These are phyloP conservation scores for Nigrospora osmanthi DNA, from an alignment of 2,329 filamentous ascomycete genomes.

Conservation along the genomic window DNA sequence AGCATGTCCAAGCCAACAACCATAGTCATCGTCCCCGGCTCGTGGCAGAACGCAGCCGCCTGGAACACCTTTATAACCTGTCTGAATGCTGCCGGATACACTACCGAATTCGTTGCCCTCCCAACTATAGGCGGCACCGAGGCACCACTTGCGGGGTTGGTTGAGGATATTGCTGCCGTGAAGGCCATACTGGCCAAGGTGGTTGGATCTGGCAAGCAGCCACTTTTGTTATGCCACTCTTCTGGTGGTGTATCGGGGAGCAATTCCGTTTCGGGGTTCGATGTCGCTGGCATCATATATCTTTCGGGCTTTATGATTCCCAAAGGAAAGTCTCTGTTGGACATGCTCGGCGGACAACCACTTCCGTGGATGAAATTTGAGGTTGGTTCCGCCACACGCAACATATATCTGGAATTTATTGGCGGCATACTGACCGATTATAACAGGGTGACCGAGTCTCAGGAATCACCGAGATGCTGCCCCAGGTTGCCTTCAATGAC, in stretches of 20 bases:
- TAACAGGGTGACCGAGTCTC: constrained; percentile 8
- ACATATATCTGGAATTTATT: too few species aligned
- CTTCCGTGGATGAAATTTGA: constrained; percentile 8
- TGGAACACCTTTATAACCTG: not conserved
- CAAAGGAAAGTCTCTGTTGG: constrained; percentile 3
- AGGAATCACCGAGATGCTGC: constrained; percentile 1
- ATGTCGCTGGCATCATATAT: constrained; percentile 4
- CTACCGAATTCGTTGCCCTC: not conserved
- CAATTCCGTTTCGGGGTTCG: not conserved
- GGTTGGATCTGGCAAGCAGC: not conserved
- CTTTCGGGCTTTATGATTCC: constrained; percentile 4
- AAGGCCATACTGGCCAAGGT: not conserved
- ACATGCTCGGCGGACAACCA: constrained; percentile 7
- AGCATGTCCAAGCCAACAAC: constrained; percentile 5
- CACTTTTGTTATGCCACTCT: constrained; percentile 1
- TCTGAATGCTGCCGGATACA: constrained; percentile 1
- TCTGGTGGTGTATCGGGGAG: constrained; percentile 3
- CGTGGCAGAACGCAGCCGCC: constrained; percentile 2
- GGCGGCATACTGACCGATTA: too few species aligned
- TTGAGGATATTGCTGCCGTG: constrained; percentile 3
- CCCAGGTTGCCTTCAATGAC: constrained; percentile 7
- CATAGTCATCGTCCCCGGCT: constrained; percentile 3
- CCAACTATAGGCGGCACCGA: constrained; percentile 3
- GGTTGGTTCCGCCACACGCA: not conserved
- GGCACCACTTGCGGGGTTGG: constrained; percentile 1